Evolutionary conservation across 768 basidiomycete species (phyloP).

Genomic region (Crassisporium funariophilum): DNA sequence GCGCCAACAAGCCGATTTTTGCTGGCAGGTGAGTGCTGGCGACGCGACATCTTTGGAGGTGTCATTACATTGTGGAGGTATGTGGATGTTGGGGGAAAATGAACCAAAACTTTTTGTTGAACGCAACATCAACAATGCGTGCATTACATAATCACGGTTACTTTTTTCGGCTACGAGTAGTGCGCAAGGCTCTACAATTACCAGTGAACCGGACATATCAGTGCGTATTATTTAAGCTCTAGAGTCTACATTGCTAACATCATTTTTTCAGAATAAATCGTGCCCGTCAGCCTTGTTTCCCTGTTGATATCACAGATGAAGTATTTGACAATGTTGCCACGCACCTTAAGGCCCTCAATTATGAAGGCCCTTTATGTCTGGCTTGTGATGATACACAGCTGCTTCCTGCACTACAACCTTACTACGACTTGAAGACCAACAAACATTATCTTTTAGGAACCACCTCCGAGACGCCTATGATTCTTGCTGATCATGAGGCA

Average conservation of each 20-base stretch:
- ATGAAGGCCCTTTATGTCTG: background rate
- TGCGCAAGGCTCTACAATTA: background rate
- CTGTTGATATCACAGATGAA: background rate
- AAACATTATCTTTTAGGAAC: background rate
- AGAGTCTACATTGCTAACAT: background rate
- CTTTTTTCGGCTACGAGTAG: too few relatives aligned
- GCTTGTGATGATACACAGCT: background rate
- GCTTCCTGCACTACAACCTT: background rate
- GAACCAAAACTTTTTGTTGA: too few relatives aligned
- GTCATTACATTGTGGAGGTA: too few relatives aligned
- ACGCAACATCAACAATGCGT: too few relatives aligned
- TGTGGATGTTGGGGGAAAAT: too few relatives aligned
- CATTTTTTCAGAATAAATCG: background rate
- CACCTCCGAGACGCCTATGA: background rate
- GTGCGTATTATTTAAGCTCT: background rate
- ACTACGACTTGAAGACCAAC: background rate
- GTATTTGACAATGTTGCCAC: background rate
- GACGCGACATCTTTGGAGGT: too few relatives aligned
- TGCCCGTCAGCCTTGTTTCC: background rate
- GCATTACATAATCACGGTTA: too few relatives aligned
- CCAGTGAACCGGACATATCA: background rate
- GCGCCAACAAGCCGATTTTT: too few relatives aligned
- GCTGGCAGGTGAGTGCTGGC: too few relatives aligned
- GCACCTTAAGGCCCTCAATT: background rate
- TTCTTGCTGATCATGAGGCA: background rate